Base-by-base conservation (phyloP, 2,329 filamentous ascomycete species). In the Microcyclosporella mali region DNA sequence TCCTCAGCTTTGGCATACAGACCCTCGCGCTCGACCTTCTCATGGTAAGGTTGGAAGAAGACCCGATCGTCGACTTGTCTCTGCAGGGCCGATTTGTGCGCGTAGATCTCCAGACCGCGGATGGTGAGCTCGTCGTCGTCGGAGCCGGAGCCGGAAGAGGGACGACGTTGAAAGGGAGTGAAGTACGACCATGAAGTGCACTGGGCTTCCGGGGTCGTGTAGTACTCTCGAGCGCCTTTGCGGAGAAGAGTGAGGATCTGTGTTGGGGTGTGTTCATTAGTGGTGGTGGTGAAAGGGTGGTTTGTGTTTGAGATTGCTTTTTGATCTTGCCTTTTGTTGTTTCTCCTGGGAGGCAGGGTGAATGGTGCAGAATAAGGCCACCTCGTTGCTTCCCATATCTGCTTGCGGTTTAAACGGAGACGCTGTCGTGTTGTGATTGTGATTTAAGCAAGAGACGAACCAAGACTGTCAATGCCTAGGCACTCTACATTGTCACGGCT, bases 41-140 rank as follows among this genome's bases (percentile, higher is more conserved):
- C 28, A 28, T 56, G 56, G 29, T 55, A 60, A 1, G 45, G 17
- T 35, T 60, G 57, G 46, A 59, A 60, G 37, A 47, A 56, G 3
- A 46, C 48, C 25, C 50, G 44, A 40, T 60, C 57, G 9, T 60
- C 33, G 18, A 59, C 25, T 41, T 60, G 57, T 16, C 39, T 29
- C 25, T 56, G 46, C 6, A 56, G 46, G 9, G 53, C 56, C 6
- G 45, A 29, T 32, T 56, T 59, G 11, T 45, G 32, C 0, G 52
- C 56, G 35, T 60, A 59, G 17, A 60, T 51, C 19, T 60, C 57
- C 9, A 59, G 36, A 6, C 56, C 57, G 27, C 40, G 43, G 25
- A 58, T 46, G 37, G 51, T 19, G 17, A 47, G 30, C 32, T 16
- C 12, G 31, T 10, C 18, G 39, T 21, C 14, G 52, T 50, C 9